These are phyloP conservation scores for Nepenthes gracilis DNA, from an alignment of 148 eudicot species.

Conservation along the genomic window DNA sequence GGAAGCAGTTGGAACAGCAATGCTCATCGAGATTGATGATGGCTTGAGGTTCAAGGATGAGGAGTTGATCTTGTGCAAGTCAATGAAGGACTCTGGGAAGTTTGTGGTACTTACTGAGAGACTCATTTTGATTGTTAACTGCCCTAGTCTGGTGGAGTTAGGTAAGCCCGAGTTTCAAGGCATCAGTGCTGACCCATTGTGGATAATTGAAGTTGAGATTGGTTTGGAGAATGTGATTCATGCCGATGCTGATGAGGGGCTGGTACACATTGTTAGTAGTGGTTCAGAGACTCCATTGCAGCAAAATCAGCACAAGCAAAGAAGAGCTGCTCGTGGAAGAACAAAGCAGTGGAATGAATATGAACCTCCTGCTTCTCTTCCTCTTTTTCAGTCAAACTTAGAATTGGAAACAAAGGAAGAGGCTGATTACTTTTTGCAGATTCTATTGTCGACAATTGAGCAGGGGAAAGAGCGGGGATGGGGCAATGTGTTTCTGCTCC, in stretches of 20 bases:
- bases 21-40: constrained; percentile 45
- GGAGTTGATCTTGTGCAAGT: constrained; percentile 52
- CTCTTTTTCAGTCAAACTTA: constrained; percentile 66
- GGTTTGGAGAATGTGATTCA: constrained; percentile 74
- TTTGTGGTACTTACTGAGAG: constrained; percentile 52
- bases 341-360: constrained; percentile 34
- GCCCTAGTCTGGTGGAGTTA: constrained; percentile 46
- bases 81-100: constrained; percentile 52
- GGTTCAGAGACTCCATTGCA: constrained; percentile 42
- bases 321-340: constrained; percentile 19
- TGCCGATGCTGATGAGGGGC: constrained; percentile 40
- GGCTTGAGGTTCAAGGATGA: constrained; percentile 50
- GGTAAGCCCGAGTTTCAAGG: constrained; percentile 64
- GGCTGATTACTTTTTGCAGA: constrained; percentile 50
- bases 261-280: constrained; percentile 81
- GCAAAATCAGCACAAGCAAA: constrained; percentile 37
- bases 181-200: constrained; percentile 61
- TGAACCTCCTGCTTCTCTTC: constrained; percentile 37
- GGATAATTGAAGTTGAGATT: constrained; percentile 55
- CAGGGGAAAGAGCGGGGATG: constrained; percentile 72
- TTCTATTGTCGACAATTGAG: constrained; percentile 43
- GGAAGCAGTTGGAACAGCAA: constrained; percentile 74
- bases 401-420: constrained; percentile 51
- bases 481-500: constrained; percentile 58
- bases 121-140: constrained; percentile 49